Base-by-base conservation (phyloP, 805 yeast species). In the Starmerella bacillaris region DNA sequence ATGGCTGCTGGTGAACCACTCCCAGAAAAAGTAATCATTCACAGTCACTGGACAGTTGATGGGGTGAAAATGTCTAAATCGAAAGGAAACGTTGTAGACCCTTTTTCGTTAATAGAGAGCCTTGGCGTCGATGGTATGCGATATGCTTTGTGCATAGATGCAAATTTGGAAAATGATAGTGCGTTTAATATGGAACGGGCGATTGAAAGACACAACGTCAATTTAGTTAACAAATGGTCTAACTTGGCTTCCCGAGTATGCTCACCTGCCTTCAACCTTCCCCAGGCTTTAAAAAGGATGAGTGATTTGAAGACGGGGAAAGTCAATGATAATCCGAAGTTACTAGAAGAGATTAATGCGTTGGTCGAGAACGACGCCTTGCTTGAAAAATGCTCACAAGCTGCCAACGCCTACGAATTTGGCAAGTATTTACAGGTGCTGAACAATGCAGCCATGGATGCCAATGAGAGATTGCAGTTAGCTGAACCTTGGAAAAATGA, bases 21-120 rank as follows among this genome's bases (percentile, higher is more conserved):
- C 4, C 96, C 96, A 0, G 58, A 64, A 28, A 74, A 72, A 38
- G 68, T 89, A 3, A 64, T 83, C 4, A 93, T 89, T 2, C 98
- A 89, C 59, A 75, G 92, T 4, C 98, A 89, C 54, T 89, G 96
- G 96, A 61, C 84, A 17, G 68, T 77, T 54, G 76, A 73, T 22
- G 96, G 96, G 0, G 60, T 71, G 30, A 89, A 89, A 51, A 89
- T 89, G 98, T 78, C 93, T 34, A 89, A 89, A 49, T 75, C 92
- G 37, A 58, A 73, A 36, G 94, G 95, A 0, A 89, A 89, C 51
- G 95, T 86, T 7, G 92, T 86, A 4, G 95, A 89, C 49, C 98
- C 98, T 0, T 51, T 78, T 15, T 67, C 59, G n/a, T 63, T 75
- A 21, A 60, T 70, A 17, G 61, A 67, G 0, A 53, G 62, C 28